These are phyloP conservation scores for Kodamaea laetipori DNA, from an alignment of 805 yeast species.

Conservation along the genomic window DNA sequence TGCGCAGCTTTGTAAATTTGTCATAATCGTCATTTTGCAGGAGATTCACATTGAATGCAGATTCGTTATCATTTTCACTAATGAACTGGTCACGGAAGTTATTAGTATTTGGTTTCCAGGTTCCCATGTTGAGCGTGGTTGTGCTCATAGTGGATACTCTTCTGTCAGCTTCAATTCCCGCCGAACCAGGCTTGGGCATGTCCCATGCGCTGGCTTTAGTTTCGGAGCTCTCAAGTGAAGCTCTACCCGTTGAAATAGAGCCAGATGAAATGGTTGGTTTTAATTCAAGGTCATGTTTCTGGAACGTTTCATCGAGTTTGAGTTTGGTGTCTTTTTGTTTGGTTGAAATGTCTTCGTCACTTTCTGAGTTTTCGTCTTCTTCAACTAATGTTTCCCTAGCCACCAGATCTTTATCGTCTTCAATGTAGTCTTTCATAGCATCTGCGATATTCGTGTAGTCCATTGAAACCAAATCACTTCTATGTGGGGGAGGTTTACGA, in stretches of 20 bases:
- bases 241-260: slow-evolving; percentile 21
- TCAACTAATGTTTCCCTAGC: slow-evolving; percentile 7
- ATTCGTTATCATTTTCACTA: slow-evolving; percentile 44
- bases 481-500: slow-evolving; percentile 38
- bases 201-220: neutral
- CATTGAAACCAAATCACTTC: slow-evolving; percentile 26
- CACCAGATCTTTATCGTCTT: slow-evolving; percentile 17
- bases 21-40: slow-evolving; percentile 27
- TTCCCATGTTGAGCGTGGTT: slow-evolving; percentile 47
- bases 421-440: slow-evolving; percentile 35
- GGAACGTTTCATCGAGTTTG: neutral
- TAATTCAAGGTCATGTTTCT: slow-evolving; percentile 8
- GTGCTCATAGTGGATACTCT: slow-evolving; percentile 36
- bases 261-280: slow-evolving; percentile 18
- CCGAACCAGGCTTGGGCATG: neutral
- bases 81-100: slow-evolving; percentile 52
- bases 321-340: neutral
- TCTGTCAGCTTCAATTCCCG: slow-evolving; percentile 16
- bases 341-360: neutral
- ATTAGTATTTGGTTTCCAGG: slow-evolving; percentile 62
- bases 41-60: slow-evolving; percentile 29
- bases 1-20: slow-evolving; percentile 34
- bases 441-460: slow-evolving; percentile 34
- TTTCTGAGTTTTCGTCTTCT: slow-evolving; percentile 4
- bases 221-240: slow-evolving; percentile 17